These are phyloP conservation scores for Phalaenopsis hybrid DNA, from an alignment of 116 monocot genomes.

Conservation along the genomic window DNA sequence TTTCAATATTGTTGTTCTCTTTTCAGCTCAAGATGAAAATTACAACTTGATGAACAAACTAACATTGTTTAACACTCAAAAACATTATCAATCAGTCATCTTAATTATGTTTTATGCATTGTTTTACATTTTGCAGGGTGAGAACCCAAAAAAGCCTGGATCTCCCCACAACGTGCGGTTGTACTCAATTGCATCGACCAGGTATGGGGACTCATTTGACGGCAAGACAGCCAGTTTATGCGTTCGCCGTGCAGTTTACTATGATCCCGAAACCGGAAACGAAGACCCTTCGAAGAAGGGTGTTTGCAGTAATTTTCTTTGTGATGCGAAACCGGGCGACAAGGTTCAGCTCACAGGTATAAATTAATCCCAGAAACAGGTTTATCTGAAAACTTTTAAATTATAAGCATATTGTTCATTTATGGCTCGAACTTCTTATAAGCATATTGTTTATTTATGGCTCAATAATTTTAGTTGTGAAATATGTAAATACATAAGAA, in stretches of 20 bases:
- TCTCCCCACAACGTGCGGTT: constrained; percentile 79
- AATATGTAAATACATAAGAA: too few relatives aligned
- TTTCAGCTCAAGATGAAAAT: background rate
- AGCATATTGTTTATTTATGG: background rate
- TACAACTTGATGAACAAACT: background rate
- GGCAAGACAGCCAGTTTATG: constrained; percentile 85
- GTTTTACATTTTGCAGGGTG: constrained; percentile 54
- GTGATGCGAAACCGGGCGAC: constrained; percentile 84
- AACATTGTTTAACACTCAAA: too few relatives aligned
- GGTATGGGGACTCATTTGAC: constrained; percentile 94
- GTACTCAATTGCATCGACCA: constrained; percentile 94
- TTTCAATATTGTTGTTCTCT: background rate
- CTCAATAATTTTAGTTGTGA: background rate
- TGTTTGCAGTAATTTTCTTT: constrained; percentile 97
- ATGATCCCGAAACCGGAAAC: constrained; percentile 91
- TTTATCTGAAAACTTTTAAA: background rate
- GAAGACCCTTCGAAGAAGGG: constrained; percentile 94
- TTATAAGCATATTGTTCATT: background rate
- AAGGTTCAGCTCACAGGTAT: constrained; percentile 82
- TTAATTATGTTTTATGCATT: background rate
- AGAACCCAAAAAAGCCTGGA: constrained; percentile 94
- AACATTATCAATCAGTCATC: background rate
- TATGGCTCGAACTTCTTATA: too few relatives aligned
- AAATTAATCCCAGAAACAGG: background rate
- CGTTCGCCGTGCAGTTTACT: constrained; percentile 91